Evolutionary conservation across 1,284 basidiomycete species (phyloP), one percentile per base, ranked within the genome.

Genomic region (Cutaneotrichosporon daszewskae): DNA sequence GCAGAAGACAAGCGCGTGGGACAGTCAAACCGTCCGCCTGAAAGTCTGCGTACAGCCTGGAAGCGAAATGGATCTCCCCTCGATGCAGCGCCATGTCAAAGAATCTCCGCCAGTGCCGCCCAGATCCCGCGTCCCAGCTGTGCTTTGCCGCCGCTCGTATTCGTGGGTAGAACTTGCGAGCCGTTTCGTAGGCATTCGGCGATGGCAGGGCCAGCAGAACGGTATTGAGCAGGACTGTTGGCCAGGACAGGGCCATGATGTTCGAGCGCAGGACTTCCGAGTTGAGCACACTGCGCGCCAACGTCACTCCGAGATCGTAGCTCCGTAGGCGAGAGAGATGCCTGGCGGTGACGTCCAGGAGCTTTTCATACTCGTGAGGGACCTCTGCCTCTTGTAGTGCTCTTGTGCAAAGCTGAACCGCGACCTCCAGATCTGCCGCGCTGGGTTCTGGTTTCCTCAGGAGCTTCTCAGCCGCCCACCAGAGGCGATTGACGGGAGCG

Each of bases 1-100:
- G 32, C 3, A 66, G 45, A 14, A 48, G 43, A 17, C 59, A 55
- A 1, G 25, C 10, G 10, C 41, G 40, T 2, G 44, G 34, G 13
- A 62, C 46, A 3, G 25, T 8, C 9, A 54, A 22, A 4, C 60
- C 62, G 35, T 66, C 64, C 0, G 64, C 54, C 20, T 55, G 45
- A 5, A 57, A 35, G 39, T 68, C 66, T 31, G 59, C 50, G 42
- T 66, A 68, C 4, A 66, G 51, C 12, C 64, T 45, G 0, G 64
- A 64, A 0, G 66, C 64, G 29, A 66, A 62, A 18, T 59, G 55
- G 10, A 64, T 36, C 12, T 63, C 59, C 0, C 40, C 40, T 5
- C 29, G 33, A 1, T 37, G 12, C 1, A 49, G 20, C 0, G 45
- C 23, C 0, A 49, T 49, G 10, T 37, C 12, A 38, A 64, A 65